phyloP scores from a whole-genome alignment of 2,329 filamentous ascomycete genomes.

The Talaromyces verruculosus region DNA sequence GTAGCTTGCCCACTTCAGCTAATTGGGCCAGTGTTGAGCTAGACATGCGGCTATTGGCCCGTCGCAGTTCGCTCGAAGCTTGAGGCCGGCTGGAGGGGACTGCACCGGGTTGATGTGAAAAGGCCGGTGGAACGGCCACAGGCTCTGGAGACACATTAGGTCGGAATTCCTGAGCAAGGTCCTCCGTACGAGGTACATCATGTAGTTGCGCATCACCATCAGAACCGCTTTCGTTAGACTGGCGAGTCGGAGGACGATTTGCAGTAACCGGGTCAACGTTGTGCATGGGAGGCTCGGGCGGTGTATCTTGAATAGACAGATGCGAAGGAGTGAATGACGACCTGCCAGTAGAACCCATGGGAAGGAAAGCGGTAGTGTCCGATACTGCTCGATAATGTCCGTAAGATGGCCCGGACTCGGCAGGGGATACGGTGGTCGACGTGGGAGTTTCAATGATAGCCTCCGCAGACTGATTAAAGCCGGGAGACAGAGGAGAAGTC shows the following conservation, averaged over 20 bases:
- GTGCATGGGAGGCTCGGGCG: slow-evolving; percentile 40
- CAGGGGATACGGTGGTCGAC: slow-evolving; percentile 2
- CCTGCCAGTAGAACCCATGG: slow-evolving; percentile 16
- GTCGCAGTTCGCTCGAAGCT: slow-evolving; percentile 73
- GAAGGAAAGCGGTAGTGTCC: slow-evolving; percentile 32
- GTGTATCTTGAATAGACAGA: slow-evolving; percentile 29
- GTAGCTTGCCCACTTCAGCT: slow-evolving; percentile 63
- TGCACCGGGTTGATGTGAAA: slow-evolving; percentile 71
- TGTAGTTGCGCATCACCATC: slow-evolving; percentile 38
- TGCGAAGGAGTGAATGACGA: slow-evolving; percentile 20
- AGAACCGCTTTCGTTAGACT: slow-evolving; percentile 41
- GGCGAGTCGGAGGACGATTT: slow-evolving; percentile 27
- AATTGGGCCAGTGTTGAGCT: slow-evolving; percentile 77
- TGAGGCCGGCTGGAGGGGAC: slow-evolving; percentile 69
- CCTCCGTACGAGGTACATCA: slow-evolving; percentile 28
- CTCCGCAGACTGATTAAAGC: slow-evolving; percentile 40
- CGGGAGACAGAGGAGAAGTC: slow-evolving; percentile 27
- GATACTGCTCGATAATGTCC: slow-evolving; percentile 36
- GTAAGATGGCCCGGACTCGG: slow-evolving; percentile 8
- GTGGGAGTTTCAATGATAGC: slow-evolving; percentile 33
- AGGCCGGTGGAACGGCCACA: slow-evolving; percentile 74
- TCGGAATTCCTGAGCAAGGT: slow-evolving; percentile 36
- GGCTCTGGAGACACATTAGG: slow-evolving; percentile 68
- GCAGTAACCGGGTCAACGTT: neutral
- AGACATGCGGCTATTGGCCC: slow-evolving; percentile 81